These are phyloP conservation scores for Microbotryum scabiosae DNA, from an alignment of 1,284 basidiomycete genomes.

Conservation along the genomic window DNA sequence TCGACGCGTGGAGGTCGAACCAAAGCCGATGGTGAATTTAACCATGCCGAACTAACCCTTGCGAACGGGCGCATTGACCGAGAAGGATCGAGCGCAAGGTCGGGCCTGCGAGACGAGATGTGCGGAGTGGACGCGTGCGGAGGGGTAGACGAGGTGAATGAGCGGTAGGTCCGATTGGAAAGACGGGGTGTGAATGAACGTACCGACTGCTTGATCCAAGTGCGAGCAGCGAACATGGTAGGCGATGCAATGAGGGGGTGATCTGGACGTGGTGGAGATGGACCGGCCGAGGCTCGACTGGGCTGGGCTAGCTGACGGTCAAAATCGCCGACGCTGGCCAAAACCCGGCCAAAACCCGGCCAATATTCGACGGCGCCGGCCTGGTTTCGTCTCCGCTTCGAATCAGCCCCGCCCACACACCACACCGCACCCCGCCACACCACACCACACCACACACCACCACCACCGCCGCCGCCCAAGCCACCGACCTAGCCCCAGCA, in stretches of 20 bases:
- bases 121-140: neutral
- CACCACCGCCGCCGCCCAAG: too few relatives aligned
- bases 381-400: too few relatives aligned
- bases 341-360: too few relatives aligned
- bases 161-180: neutral
- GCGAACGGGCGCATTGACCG: constrained; percentile 13
- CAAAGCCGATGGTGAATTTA: neutral
- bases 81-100: constrained; percentile 23
- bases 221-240: constrained; percentile 24
- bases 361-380: too few relatives aligned
- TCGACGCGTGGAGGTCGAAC: neutral
- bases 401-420: too few relatives aligned
- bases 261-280: neutral
- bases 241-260: neutral
- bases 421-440: too few relatives aligned
- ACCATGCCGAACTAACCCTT: constrained; percentile 18
- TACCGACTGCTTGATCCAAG: constrained; percentile 13
- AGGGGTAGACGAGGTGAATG: neutral
- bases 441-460: too few relatives aligned
- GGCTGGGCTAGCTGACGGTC: too few relatives aligned
- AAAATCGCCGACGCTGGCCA: too few relatives aligned
- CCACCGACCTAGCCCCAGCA: too few relatives aligned
- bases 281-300: neutral
- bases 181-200: neutral
- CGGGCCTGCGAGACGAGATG: constrained; percentile 9